These are phyloP conservation scores for Aristolochia californica DNA, from an alignment of 164 flowering plant genomes.

Conservation along the genomic window DNA sequence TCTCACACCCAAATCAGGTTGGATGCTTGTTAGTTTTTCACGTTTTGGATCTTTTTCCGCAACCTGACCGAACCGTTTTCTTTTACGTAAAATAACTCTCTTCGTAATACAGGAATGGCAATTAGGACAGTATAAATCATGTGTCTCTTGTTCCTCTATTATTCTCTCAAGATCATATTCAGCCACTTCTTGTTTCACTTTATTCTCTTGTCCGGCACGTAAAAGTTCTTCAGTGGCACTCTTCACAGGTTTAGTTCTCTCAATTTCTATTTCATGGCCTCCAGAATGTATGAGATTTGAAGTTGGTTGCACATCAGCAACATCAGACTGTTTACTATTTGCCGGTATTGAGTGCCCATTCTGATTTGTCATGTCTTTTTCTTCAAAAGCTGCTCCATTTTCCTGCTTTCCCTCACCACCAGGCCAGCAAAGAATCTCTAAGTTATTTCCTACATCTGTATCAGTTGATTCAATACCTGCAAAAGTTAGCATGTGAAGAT, in stretches of 20 bases:
- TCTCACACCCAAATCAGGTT: slow-evolving; percentile 6
- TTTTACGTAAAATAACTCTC: slow-evolving; percentile 58
- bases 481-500: slow-evolving; percentile 4
- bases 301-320: background rate
- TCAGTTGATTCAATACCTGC: slow-evolving; percentile 18
- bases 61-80: slow-evolving; percentile 26
- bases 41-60: slow-evolving; percentile 19
- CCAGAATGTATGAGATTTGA: slow-evolving; percentile 10
- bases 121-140: slow-evolving; percentile 76
- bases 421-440: background rate
- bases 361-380: slow-evolving; percentile 7
- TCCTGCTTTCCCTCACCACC: slow-evolving; percentile 6
- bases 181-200: slow-evolving; percentile 18
- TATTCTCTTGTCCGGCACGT: slow-evolving; percentile 14
- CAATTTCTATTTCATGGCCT: slow-evolving; percentile 7
- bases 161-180: slow-evolving; percentile 58
- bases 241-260: slow-evolving; percentile 6
- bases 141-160: slow-evolving; percentile 59
- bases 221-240: background rate
- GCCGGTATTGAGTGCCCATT: slow-evolving; percentile 5
- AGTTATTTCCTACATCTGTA: slow-evolving; percentile 11
- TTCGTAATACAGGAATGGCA: slow-evolving; percentile 70
- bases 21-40: slow-evolving; percentile 16
- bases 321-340: background rate
- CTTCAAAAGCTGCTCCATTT: slow-evolving; percentile 7